A percentile compares a stretch with the other conserved stretches of the same genome.
Evolutionary conservation across 2,329 filamentous ascomycete genomes (phyloP).

Genomic region (Fusarium subtropicale): DNA sequence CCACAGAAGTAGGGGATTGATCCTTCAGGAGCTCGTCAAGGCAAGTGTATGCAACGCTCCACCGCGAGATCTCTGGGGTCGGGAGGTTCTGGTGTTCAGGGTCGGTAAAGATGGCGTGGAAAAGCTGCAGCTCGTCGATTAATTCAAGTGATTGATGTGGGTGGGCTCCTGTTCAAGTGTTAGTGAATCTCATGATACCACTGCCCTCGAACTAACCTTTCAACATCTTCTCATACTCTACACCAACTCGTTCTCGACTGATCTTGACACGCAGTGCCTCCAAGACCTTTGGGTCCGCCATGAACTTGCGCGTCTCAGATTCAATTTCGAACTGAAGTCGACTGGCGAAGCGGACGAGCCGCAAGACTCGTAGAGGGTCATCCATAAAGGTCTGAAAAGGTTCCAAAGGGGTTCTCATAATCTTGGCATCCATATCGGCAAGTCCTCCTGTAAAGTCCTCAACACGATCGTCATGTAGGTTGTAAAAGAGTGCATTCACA

Average conservation of each 20-base stretch:
- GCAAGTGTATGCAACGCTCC: conserved; percentile 72
- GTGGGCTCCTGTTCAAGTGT: conserved; percentile 61
- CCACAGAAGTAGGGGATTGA: conserved; percentile 60
- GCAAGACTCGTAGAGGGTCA: conserved; percentile 87
- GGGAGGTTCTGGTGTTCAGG: conserved; percentile 66
- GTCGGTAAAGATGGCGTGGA: conserved; percentile 79
- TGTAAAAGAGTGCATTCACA: conserved; percentile 96
- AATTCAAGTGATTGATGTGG: conserved; percentile 72
- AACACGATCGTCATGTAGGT: conserved; percentile 79
- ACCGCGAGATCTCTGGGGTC: conserved; percentile 68
- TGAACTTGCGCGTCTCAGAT: conserved; percentile 72
- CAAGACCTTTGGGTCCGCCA: conserved; percentile 83
- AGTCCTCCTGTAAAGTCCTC: conserved; percentile 90
- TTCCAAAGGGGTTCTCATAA: conserved; percentile 87
- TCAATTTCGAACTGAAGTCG: conserved; percentile 85
- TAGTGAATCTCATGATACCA: neutral
- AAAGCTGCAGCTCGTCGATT: conserved; percentile 75
- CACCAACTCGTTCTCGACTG: conserved; percentile 87
- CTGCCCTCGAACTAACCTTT: conserved; percentile 62
- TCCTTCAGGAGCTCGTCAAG: conserved; percentile 64
- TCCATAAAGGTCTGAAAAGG: conserved; percentile 94
- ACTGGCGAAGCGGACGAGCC: conserved; percentile 90
- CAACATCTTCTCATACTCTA: conserved; percentile 92
- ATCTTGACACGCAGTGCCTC: conserved; percentile 87
- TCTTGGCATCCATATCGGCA: conserved; percentile 74